Evolutionary conservation across 371 early-diverging fungal species (phyloP), one percentile per base, ranked within the genome.

Genomic region (Mucor circinelloides): DNA sequence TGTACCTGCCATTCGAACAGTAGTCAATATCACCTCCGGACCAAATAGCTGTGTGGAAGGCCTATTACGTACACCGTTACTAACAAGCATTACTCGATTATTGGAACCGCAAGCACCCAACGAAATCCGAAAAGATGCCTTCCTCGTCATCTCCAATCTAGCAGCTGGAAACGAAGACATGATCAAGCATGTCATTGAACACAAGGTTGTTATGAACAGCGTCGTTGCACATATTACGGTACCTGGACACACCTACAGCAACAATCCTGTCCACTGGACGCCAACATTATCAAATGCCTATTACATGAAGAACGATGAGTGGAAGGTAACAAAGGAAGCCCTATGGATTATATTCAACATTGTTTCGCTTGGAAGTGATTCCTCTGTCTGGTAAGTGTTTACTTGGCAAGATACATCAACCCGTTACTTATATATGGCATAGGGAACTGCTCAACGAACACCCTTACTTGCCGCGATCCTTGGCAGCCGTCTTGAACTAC

Each of bases 1-100:
- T 17, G 64, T 64, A 0, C 78, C 80, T 36, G 80, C 72, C 4
- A 65, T 83, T 27, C 74, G 86, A 27, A 76, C 83, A 0, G 60
- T 86, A 13, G 83, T 86, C 42, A 87, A 87, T 44, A 82, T 87
- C 50, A 82, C 88, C 1, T 86, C 85, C 8, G 85, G 84, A 9
- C 85, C 88, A 4, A 76, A 83, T 23, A 71, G 76, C 13, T 73
- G 79, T 46, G 76, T 79, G 0, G 63, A 68, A 15, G 63, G 69
- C 2, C 40, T 87, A 62, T 71, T 85, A 21, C 77, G 80, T 28
- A 73, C 80, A n/a, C 76, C 72, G 0, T 71, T 84, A 0, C 57
- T 83, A 12, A 13, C 44, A 4, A 67, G 63, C 13, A 63, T 82
- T 0, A 60, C 67, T 3, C 62, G 52, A 19, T 52, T 78, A 1